Evolutionary conservation across 495 filamentous ascomycete species (phyloP), one percentile per base, ranked within the genome.

Genomic region (Delitschia confertaspora): DNA sequence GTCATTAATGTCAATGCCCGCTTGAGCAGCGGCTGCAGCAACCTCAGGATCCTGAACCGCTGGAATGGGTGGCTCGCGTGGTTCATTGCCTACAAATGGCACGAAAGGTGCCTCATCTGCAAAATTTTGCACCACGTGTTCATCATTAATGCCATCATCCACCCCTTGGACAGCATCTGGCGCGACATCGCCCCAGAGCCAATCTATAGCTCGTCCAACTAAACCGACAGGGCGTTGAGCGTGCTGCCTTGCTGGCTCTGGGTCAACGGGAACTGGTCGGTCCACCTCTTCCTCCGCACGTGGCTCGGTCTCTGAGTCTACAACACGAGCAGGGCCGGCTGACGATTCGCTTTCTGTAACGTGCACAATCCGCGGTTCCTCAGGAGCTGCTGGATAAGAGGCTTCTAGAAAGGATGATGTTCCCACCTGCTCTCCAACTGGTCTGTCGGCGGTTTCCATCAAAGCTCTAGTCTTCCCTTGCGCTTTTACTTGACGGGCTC

Each of bases 71-170:
- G 32, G 30, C 13, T 50, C 52, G 13, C 45, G 52, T 3, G 25
- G 45, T 10, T 49, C 46, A 16, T 48, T 35, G 16, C 18, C 45
- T 7, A 25, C 47, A 24, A 78, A 65, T 13, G 73, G 75, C 1
- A 78, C 72, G 56, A 83, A 80, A 6, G 75, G 78, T n/a, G 71
- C 72, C 64, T 82, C 77, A 24, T 74, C 59, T 10, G 66, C 77
- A 17, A 75, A 53, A 38, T 80, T 66, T 38, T 74, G 63, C 22
- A 77, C 68, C 35, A 77, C 55, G 31, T 72, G 72, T 45, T 80
- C 80, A 42, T 76, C 77, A 49, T 81, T 69, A 6, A 42, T 62
- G 1, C 62, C 68, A 18, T 60, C 49, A 22, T 29, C 53, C 11
- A 42, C 48, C 26, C 43, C 44, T 10, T 30, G 45, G 34, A 32